Evolutionary conservation across 129 eudicot genomes (phyloP), one percentile per base, ranked within the genome.

Genomic region (Flaveria trinervia): DNA sequence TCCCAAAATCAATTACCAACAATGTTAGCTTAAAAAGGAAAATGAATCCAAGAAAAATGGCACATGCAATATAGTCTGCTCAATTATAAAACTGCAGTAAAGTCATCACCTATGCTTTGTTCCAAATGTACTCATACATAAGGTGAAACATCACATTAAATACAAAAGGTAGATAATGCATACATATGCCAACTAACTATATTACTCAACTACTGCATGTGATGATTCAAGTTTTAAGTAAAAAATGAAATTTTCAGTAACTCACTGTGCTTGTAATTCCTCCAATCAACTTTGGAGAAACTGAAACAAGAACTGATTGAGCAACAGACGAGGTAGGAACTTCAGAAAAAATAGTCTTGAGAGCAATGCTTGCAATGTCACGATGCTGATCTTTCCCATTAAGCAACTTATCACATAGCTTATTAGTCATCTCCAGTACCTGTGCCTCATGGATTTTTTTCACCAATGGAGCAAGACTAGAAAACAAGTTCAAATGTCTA

Each of bases 311-410:
- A 74, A 95, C 85, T 77, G 89, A 75, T 77, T 88, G 90, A 30
- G 92, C 97, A 66, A 83, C 88, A 52, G 94, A 73, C 0, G 92
- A 57, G 25, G 86, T 82, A 71, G 95, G 96, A 49, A 95, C 92
- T 88, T 95, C 97, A 66, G 95, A 83, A 71, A 95, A 84, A 83
- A 95, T 86, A 28, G 99, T 95, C 92, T 92, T 95, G 84, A 95
- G 73, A 68, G 99, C 99, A 75, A 95, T 95, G 89, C 97, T 92
- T 50, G 99, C 96, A 79, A 92, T 90, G 72, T 95, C 97, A 11
- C 92, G 97, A 83, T 95, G 89, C 77, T 89, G 97, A 46, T 92
- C 99, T 84, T 95, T 95, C 51, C 93, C 96, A 76, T 95, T 95
- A 55, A 95, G 86, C 76, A 95, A 77, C 65, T 95, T 95, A 71